Evolutionary conservation across 2,329 filamentous ascomycete species (phyloP).

Genomic region (Triangularia setosa): DNA sequence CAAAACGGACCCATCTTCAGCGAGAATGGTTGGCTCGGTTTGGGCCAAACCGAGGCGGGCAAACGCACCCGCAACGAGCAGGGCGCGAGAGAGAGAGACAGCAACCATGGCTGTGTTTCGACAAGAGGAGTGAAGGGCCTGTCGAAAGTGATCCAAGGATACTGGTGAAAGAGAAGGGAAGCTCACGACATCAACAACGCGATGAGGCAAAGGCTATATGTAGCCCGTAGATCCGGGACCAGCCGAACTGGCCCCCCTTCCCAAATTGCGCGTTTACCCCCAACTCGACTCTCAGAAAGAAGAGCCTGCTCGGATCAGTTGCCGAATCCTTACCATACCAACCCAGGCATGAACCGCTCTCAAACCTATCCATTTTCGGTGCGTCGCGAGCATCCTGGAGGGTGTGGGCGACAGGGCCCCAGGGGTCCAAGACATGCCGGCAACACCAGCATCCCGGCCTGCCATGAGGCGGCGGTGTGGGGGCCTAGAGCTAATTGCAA

Average conservation of each 20-base stretch:
- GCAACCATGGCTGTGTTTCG: slow-evolving; percentile 16
- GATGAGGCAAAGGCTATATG: slow-evolving; percentile 11
- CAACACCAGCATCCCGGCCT: not conserved
- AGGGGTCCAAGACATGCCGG: not conserved
- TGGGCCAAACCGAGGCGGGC: slow-evolving; percentile 19
- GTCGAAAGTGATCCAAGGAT: slow-evolving; percentile 12
- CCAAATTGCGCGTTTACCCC: not conserved
- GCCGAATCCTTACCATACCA: not conserved
- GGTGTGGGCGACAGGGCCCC: not conserved
- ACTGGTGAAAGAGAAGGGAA: not conserved
- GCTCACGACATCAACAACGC: slow-evolving; percentile 7
- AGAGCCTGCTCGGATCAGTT: not conserved
- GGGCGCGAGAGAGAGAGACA: slow-evolving; percentile 16
- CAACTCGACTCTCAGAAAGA: not conserved
- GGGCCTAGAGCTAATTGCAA: not conserved
- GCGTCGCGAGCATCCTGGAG: not conserved
- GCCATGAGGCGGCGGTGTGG: not conserved
- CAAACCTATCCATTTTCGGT: not conserved
- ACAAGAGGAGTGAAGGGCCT: slow-evolving; percentile 19
- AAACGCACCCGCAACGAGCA: slow-evolving; percentile 19
- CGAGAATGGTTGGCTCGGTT: slow-evolving; percentile 16
- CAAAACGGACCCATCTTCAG: slow-evolving; percentile 18
- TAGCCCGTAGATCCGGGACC: slow-evolving; percentile 1
- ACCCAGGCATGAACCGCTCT: not conserved
- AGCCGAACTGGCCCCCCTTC: slow-evolving; percentile 4